Evolutionary conservation across 2,329 filamentous ascomycete genomes (phyloP), one percentile per base, ranked within the genome.

Genomic region (Epichloe sylvatica): DNA sequence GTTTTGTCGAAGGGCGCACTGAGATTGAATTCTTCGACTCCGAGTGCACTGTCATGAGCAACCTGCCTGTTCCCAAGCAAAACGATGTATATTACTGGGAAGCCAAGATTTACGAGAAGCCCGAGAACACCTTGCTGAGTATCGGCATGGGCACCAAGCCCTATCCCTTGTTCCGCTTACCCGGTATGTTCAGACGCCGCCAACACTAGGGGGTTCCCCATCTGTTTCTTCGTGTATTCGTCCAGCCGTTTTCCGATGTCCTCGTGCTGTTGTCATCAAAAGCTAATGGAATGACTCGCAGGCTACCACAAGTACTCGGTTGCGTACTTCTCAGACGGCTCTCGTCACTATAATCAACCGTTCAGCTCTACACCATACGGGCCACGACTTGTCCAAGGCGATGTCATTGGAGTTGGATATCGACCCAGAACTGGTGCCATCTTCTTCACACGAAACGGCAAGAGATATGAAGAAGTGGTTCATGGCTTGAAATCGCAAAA

Each of bases 51-150:
- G 92, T 97, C 54, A 88, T 95, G 73, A 94, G 86, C 73, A 98
- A 98, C 61, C 69, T 98, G 39, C 92, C 92, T 0, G 88, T 98
- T 7, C 92, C 92, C 13, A 98, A 98, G 63, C 92, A 98, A 64
- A 98, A 98, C 62, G 92, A 98, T 62, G 91, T 97, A 11, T 98
- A 98, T 67, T 98, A 98, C 68, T 98, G 92, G 92, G 92, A 98
- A 67, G 86, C 90, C 50, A 98, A 98, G 73, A 84, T 98, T 48
- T 98, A 94, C 69, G 92, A 98, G 54, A 97, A 97, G 69, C 89
- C 92, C 4, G 92, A 97, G 55, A 80, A 72, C 52, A 94, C 88
- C 0, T 71, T 88, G 56, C 77, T 98, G 54, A 90, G 86, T 62
- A 89, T 98, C 58, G 92, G 92, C 57, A 86, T 98, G 74, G 86